These are phyloP conservation scores for Mediolabrus comicus DNA, from an alignment of 108 stramenopile species.

Conservation along the genomic window DNA sequence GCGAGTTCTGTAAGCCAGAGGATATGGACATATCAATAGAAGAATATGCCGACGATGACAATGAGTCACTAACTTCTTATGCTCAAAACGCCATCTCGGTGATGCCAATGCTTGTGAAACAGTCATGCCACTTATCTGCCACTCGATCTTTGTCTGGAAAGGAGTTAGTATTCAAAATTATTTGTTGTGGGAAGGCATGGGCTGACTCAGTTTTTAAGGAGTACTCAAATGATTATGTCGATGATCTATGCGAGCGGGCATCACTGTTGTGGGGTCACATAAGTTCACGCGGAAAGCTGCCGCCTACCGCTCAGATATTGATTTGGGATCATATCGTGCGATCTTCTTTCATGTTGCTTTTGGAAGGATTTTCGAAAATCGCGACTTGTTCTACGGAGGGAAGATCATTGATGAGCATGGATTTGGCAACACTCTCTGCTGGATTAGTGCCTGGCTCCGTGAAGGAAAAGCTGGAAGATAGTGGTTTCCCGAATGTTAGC, in stretches of 20 bases:
- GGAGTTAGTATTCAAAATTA: slow-evolving; percentile 44
- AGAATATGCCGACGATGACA: not conserved
- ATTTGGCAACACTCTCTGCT: slow-evolving; percentile 75
- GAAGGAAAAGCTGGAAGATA: slow-evolving; percentile 38
- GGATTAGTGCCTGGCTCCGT: slow-evolving; percentile 51
- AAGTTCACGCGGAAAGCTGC: slow-evolving; percentile 33
- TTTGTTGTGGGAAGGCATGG: slow-evolving; percentile 60
- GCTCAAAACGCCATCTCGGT: slow-evolving; percentile 25
- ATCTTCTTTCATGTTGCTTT: slow-evolving; percentile 55
- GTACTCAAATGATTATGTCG: slow-evolving; percentile 78
- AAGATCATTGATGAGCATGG: slow-evolving; percentile 93
- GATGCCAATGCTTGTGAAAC: slow-evolving; percentile 36
- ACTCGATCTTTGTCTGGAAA: slow-evolving; percentile 34
- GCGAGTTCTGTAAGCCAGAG: slow-evolving; percentile 4
- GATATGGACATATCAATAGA: slow-evolving; percentile 5
- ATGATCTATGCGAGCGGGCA: slow-evolving; percentile 54
- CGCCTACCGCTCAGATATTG: slow-evolving; percentile 30
- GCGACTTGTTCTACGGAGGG: slow-evolving; percentile 89
- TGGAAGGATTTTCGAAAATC: slow-evolving; percentile 87
- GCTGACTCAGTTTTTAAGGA: slow-evolving; percentile 69
- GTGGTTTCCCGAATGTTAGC: slow-evolving; percentile 18
- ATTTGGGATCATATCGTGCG: slow-evolving; percentile 68
- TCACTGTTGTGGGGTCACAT: slow-evolving; percentile 51
- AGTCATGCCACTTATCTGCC: slow-evolving; percentile 19
- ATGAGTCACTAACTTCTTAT: slow-evolving; percentile 34